Evolutionary conservation across 2,329 filamentous ascomycete species (phyloP).

Genomic region (Trichoderma asperellum): DNA sequence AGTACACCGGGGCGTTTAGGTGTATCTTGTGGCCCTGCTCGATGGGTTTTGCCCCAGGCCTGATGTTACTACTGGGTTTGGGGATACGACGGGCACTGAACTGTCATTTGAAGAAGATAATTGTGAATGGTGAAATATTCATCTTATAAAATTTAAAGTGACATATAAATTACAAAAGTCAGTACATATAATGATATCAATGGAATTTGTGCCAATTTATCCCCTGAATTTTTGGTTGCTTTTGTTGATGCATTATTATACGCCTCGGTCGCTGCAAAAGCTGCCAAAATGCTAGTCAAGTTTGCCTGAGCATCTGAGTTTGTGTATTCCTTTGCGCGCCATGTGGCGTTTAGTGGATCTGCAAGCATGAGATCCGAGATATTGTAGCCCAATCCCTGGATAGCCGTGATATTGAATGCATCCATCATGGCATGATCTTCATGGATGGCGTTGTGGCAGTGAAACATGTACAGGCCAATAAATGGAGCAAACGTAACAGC

Average conservation of each 20-base stretch:
- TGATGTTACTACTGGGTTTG: too few relatives aligned
- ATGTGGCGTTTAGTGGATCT: not conserved
- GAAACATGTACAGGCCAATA: not conserved
- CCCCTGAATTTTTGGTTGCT: not conserved
- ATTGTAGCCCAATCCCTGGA: not conserved
- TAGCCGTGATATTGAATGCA: not conserved
- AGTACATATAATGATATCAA: not conserved
- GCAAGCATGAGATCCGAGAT: not conserved
- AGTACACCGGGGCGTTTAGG: too few relatives aligned
- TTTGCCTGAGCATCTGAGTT: not conserved
- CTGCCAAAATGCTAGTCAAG: not conserved
- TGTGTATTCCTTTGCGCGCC: not conserved
- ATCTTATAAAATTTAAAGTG: not conserved
- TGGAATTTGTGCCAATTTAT: not conserved
- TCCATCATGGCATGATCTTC: constrained; percentile 9
- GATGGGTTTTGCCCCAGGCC: too few relatives aligned
- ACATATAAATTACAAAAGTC: not conserved
- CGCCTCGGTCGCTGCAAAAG: not conserved
- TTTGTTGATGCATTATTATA: not conserved
- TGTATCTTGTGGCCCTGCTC: too few relatives aligned
- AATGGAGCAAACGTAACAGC: not conserved
- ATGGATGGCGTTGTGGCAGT: constrained; percentile 14
- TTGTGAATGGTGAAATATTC: not conserved
- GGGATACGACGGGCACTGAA: too few relatives aligned
- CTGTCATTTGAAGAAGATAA: too few relatives aligned